Percentiles rank a stretch among this genome's conserved stretches.
phyloP scores from a whole-genome alignment of 2,329 filamentous ascomycete genomes.

The Fusarium domesticum region DNA sequence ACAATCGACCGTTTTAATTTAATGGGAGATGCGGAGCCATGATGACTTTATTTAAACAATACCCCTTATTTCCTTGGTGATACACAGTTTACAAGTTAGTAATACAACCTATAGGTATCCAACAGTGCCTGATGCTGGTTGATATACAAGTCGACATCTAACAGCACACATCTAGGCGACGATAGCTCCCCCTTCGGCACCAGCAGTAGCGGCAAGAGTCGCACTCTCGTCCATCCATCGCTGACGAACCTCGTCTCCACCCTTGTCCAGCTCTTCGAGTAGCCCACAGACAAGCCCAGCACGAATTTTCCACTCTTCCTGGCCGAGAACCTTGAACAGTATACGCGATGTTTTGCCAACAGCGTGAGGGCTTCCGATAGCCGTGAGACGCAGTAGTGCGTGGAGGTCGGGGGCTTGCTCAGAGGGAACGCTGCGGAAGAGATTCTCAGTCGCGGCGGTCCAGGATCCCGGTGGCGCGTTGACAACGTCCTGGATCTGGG shows the following conservation, averaged over 20 bases:
- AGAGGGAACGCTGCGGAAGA: conserved; percentile 12
- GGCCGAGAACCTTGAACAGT: conserved; percentile 36
- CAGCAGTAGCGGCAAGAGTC: not conserved
- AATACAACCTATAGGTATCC: not conserved
- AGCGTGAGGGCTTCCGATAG: conserved; percentile 31
- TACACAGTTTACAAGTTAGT: not conserved
- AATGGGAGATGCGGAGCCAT: too few species aligned
- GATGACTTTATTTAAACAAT: not conserved
- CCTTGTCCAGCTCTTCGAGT: conserved; percentile 18
- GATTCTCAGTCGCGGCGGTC: conserved; percentile 14
- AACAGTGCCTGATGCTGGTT: not conserved
- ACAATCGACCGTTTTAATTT: too few species aligned
- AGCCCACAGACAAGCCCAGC: conserved; percentile 23
- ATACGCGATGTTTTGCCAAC: conserved; percentile 30
- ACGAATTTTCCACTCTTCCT: conserved; percentile 35
- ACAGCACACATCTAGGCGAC: not conserved
- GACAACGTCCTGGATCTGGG: conserved; percentile 28
- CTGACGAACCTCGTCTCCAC: conserved; percentile 11
- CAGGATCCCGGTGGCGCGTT: conserved; percentile 8
- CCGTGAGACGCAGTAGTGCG: conserved; percentile 31
- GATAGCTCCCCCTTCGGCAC: not conserved
- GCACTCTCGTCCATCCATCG: conserved; percentile 14
- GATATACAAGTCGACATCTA: not conserved
- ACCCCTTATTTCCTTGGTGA: not conserved
- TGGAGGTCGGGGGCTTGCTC: conserved; percentile 26